These are phyloP conservation scores for Penicillium sp. DNA, from an alignment of 2,329 filamentous ascomycete genomes.

Conservation along the genomic window DNA sequence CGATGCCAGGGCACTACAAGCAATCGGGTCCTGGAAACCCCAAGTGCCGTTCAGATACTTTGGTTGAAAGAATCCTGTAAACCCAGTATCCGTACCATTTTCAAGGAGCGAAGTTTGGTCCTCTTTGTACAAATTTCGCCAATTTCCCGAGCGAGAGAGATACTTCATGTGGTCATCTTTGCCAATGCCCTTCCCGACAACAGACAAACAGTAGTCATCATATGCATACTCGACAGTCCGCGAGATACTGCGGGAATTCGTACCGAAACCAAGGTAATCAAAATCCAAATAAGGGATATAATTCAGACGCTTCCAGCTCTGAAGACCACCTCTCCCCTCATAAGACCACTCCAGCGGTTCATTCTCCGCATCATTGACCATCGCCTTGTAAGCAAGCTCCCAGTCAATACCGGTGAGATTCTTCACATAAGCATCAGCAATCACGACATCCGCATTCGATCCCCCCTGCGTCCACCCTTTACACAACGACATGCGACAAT, in stretches of 20 bases:
- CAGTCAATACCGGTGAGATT: slow-evolving; percentile 68
- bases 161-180: slow-evolving; percentile 55
- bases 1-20: slow-evolving; percentile 33
- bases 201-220: slow-evolving; percentile 68
- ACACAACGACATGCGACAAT: slow-evolving; percentile 38
- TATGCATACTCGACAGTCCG: slow-evolving; percentile 77
- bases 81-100: slow-evolving; percentile 64
- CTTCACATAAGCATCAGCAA: slow-evolving; percentile 69
- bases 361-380: slow-evolving; percentile 70
- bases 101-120: slow-evolving; percentile 58
- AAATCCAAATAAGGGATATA: slow-evolving; percentile 73
- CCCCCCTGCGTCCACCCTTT: slow-evolving; percentile 36
- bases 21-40: slow-evolving; percentile 64
- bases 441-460: slow-evolving; percentile 67
- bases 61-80: slow-evolving; percentile 71
- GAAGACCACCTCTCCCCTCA: slow-evolving; percentile 68
- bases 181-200: slow-evolving; percentile 62
- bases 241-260: slow-evolving; percentile 69
- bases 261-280: slow-evolving; percentile 67
- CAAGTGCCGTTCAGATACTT: slow-evolving; percentile 69
- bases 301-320: slow-evolving; percentile 69
- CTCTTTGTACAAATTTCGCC: slow-evolving; percentile 67
- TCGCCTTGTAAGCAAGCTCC: slow-evolving; percentile 67
- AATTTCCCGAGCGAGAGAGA: slow-evolving; percentile 59
- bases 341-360: slow-evolving; percentile 71